Conservation (phyloP, 768 basidiomycete species). For the Trametes villosa region DNA sequence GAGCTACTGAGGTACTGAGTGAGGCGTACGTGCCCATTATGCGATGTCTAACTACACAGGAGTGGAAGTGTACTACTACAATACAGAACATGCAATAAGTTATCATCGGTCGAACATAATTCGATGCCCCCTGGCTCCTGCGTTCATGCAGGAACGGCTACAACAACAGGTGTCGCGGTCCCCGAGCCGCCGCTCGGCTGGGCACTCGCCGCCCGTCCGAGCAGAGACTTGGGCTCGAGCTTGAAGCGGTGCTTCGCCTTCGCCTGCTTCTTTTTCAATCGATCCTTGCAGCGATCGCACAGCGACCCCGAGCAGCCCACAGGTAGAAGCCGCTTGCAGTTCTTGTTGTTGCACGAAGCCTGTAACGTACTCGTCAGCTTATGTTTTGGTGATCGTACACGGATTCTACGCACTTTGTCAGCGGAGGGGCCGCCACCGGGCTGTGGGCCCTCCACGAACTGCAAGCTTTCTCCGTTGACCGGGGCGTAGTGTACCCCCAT, state of each 20-base stretch:
- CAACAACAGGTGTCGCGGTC: neutral
- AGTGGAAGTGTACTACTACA: too few species aligned
- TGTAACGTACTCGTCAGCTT: neutral
- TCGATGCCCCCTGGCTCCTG: too few species aligned
- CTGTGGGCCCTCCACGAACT: neutral
- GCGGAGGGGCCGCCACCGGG: neutral
- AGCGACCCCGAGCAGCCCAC: constrained; percentile 34
- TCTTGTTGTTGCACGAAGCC: constrained; percentile 38
- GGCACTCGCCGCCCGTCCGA: neutral
- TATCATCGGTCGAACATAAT: too few species aligned
- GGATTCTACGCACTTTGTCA: neutral
- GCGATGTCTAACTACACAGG: too few species aligned
- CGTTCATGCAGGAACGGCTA: too few species aligned
- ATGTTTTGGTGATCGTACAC: too few species aligned
- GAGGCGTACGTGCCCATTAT: too few species aligned
- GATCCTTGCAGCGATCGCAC: constrained; percentile 49
- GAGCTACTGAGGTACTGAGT: too few species aligned
- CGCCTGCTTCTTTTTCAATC: constrained; percentile 50
- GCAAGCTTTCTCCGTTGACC: neutral
- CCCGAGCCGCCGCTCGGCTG: neutral
- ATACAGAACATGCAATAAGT: too few species aligned
- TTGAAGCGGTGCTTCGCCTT: constrained; percentile 49
- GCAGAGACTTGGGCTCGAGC: constrained; percentile 32
- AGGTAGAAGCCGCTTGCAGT: constrained; percentile 44
- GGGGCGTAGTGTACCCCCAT: neutral